Percentiles rank a stretch among this genome's conserved stretches.
phyloP scores from a whole-genome alignment of 495 filamentous ascomycete genomes.

The Aspergillus asperescens region DNA sequence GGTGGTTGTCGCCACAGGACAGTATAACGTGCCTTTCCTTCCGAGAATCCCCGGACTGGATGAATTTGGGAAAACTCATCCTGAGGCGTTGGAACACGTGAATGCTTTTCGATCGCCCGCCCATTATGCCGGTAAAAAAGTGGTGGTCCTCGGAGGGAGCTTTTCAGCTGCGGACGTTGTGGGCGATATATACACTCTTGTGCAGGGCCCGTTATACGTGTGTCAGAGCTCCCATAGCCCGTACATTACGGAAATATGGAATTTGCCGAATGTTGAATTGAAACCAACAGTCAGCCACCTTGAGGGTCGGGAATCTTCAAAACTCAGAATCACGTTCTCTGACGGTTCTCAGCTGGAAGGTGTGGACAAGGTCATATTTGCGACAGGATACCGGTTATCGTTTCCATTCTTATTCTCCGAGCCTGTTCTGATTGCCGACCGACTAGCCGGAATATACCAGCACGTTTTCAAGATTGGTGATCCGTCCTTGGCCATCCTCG shows the following conservation, averaged over 20 bases:
- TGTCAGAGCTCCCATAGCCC: constrained; percentile 21
- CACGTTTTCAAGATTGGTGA: constrained; percentile 29
- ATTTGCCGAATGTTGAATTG: constrained; percentile 20
- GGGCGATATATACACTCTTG: constrained; percentile 23
- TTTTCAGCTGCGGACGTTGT: constrained; percentile 29
- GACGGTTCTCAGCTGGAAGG: constrained; percentile 32
- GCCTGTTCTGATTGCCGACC: constrained; percentile 22
- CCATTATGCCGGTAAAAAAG: constrained; percentile 24
- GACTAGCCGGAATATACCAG: constrained; percentile 25
- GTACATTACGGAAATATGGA: constrained; percentile 16
- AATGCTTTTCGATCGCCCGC: constrained; percentile 22
- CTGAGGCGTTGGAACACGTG: constrained; percentile 23
- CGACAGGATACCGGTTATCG: constrained; percentile 46
- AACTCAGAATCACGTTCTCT: constrained; percentile 25
- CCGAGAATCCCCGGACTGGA: constrained; percentile 44
- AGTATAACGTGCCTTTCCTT: constrained; percentile 63
- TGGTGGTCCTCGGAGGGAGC: constrained; percentile 26
- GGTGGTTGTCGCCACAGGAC: constrained; percentile 69
- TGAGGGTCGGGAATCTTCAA: not conserved
- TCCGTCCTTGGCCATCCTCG: constrained; percentile 25
- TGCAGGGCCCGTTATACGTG: constrained; percentile 22
- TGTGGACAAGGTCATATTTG: constrained; percentile 49
- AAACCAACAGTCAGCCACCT: constrained; percentile 20
- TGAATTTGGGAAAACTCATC: constrained; percentile 13
- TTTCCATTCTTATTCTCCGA: constrained; percentile 32